A percentile compares a stretch with the other conserved stretches of the same genome.
These are phyloP conservation scores for Ustilago loliicola DNA, from an alignment of 1,284 basidiomycete genomes.

Conservation along the genomic window DNA sequence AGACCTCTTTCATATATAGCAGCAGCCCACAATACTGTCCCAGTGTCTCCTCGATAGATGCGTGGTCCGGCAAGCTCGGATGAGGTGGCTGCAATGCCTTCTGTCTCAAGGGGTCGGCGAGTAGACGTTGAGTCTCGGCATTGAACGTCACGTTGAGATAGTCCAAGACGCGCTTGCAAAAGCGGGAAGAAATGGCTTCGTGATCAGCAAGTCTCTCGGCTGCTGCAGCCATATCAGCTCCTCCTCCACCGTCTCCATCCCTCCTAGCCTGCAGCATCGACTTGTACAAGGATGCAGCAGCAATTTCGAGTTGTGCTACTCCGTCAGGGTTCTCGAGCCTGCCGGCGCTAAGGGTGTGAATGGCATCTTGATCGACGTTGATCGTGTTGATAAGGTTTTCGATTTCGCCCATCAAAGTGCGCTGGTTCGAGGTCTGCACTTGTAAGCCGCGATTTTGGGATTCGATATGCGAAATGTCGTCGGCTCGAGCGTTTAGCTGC, in stretches of 20 bases:
- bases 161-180: slow-evolving; percentile 89
- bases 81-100: slow-evolving; percentile 52
- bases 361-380: slow-evolving; percentile 83
- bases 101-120: slow-evolving; percentile 47
- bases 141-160: slow-evolving; percentile 91
- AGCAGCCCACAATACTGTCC: slow-evolving; percentile 90
- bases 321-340: slow-evolving; percentile 83
- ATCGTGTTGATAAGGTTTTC: slow-evolving; percentile 82
- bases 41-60: slow-evolving; percentile 80
- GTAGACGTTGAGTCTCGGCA: slow-evolving; percentile 46
- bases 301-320: slow-evolving; percentile 80
- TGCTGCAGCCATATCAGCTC: slow-evolving; percentile 82
- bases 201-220: slow-evolving; percentile 87
- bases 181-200: slow-evolving; percentile 85
- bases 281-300: slow-evolving; percentile 92
- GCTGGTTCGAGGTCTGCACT: slow-evolving; percentile 96
- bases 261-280: slow-evolving; percentile 91
- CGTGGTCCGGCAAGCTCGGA: slow-evolving; percentile 61
- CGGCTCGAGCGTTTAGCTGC: slow-evolving; percentile 63
- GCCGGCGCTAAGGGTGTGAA: slow-evolving; percentile 85
- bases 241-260: slow-evolving; percentile 74
- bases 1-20: slow-evolving; percentile 93
- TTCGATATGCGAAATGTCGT: slow-evolving; percentile 96
- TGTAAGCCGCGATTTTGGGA: slow-evolving; percentile 96
- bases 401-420: slow-evolving; percentile 72